Percentiles rank a stretch among this genome's conserved stretches.
Conservation (phyloP, 2,329 filamentous ascomycete genomes). For the Xylariaceae sp. region DNA sequence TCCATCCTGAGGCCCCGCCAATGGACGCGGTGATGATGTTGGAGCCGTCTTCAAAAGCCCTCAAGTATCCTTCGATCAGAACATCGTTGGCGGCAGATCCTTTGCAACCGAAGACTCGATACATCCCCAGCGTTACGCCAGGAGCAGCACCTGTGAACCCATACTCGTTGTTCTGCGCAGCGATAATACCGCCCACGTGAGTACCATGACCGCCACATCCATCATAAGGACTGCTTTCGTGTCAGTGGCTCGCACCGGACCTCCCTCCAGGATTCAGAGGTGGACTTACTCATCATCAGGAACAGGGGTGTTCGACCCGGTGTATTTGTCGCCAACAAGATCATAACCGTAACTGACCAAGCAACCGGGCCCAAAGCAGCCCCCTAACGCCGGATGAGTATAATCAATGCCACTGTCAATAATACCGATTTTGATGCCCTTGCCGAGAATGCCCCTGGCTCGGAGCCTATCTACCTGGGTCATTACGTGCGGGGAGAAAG, state of each 20-base stretch:
- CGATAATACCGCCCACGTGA: slow-evolving; percentile 56
- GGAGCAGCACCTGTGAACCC: slow-evolving; percentile 55
- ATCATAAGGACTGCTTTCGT: slow-evolving; percentile 44
- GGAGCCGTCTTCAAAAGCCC: slow-evolving; percentile 54
- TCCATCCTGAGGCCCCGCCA: slow-evolving; percentile 47
- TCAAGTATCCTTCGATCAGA: slow-evolving; percentile 53
- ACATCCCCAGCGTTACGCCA: slow-evolving; percentile 50
- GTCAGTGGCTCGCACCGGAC: slow-evolving; percentile 1
- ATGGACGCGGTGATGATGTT: slow-evolving; percentile 53
- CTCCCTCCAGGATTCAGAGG: background rate
- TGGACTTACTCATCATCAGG: slow-evolving; percentile 27
- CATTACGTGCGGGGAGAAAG: slow-evolving; percentile 48
- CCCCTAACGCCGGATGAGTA: slow-evolving; percentile 56
- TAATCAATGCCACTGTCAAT: slow-evolving; percentile 58
- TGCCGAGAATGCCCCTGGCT: slow-evolving; percentile 43
- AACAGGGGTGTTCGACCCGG: slow-evolving; percentile 29
- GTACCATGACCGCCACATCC: slow-evolving; percentile 55
- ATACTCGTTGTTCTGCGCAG: slow-evolving; percentile 47
- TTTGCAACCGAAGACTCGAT: slow-evolving; percentile 52
- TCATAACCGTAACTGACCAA: slow-evolving; percentile 49
- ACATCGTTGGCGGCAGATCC: slow-evolving; percentile 44
- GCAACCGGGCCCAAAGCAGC: slow-evolving; percentile 56
- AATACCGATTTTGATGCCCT: slow-evolving; percentile 48
- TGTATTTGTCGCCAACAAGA: slow-evolving; percentile 48
- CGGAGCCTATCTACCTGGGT: slow-evolving; percentile 51